A percentile compares a stretch with the other conserved stretches of the same genome.
Conservation (phyloP, 2,329 filamentous ascomycete species). For the Diaporthe eres region DNA sequence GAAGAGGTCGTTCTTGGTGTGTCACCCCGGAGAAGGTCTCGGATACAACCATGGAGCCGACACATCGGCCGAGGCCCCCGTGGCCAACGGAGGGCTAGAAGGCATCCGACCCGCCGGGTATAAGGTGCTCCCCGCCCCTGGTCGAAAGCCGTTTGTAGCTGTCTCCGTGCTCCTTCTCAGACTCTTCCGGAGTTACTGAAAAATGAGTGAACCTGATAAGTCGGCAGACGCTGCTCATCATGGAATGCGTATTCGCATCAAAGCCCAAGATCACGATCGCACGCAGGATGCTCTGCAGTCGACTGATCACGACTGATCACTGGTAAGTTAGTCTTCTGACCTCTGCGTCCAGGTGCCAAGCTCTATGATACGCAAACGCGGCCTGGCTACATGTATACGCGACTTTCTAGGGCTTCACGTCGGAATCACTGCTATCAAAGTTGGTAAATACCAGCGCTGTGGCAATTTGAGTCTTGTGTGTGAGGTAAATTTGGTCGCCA, state of each 20-base stretch:
- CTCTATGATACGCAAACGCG: not conserved
- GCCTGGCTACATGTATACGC: too few species aligned
- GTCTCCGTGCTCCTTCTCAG: accelerated
- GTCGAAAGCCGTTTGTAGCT: not conserved
- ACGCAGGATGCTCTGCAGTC: not conserved
- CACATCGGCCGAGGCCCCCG: not conserved
- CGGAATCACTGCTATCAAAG: not conserved
- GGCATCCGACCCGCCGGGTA: too few species aligned
- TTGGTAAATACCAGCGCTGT: too few species aligned
- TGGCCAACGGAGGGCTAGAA: too few species aligned
- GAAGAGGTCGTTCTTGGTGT: not conserved
- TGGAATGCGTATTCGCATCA: not conserved
- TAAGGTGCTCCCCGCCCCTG: not conserved
- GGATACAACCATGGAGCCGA: not conserved
- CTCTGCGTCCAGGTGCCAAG: not conserved
- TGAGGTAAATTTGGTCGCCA: not conserved
- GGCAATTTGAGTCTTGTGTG: not conserved
- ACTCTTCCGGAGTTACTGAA: not conserved
- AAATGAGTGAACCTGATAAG: too few species aligned
- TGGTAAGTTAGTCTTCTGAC: not conserved
- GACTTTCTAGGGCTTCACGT: not conserved
- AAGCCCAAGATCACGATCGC: not conserved
- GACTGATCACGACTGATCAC: too few species aligned
- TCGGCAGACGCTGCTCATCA: too few species aligned
- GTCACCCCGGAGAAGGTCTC: not conserved